These are phyloP conservation scores for Erythrophleum ivorense DNA, from an alignment of 331 rosid species.

Conservation along the genomic window DNA sequence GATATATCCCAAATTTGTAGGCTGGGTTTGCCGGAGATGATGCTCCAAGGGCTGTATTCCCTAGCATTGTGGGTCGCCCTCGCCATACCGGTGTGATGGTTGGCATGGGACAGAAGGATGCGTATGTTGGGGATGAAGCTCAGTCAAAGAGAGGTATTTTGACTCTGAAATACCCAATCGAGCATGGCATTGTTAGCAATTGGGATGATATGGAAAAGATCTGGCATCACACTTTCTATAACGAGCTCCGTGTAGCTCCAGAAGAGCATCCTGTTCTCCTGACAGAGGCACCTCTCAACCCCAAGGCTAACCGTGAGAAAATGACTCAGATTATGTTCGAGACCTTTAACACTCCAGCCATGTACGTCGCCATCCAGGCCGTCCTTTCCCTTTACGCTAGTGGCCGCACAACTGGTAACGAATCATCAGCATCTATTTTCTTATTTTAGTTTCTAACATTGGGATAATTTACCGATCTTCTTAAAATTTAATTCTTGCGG, in stretches of 20 bases:
- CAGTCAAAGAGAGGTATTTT: slow-evolving; percentile 88
- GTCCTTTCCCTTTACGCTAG: slow-evolving; percentile 83
- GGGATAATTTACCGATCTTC: slow-evolving; percentile 11
- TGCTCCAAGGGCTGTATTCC: slow-evolving; percentile 72
- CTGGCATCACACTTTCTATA: slow-evolving; percentile 96
- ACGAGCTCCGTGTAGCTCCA: slow-evolving; percentile 90
- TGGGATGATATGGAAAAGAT: slow-evolving; percentile 99
- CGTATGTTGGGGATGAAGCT: slow-evolving; percentile 91
- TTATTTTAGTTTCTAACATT: not conserved
- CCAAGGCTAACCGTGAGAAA: slow-evolving; percentile 80
- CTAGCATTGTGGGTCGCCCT: slow-evolving; percentile 42
- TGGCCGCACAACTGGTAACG: slow-evolving; percentile 77
- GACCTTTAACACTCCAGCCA: slow-evolving; percentile 79
- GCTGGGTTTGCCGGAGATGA: slow-evolving; percentile 76
- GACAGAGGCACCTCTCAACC: slow-evolving; percentile 79
- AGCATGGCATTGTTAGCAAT: slow-evolving; percentile 85
- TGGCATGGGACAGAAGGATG: slow-evolving; percentile 95
- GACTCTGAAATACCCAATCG: slow-evolving; percentile 92
- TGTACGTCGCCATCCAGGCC: slow-evolving; percentile 81
- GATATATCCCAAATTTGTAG: slow-evolving; percentile 38
- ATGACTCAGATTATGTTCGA: slow-evolving; percentile 83
- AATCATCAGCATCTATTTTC: slow-evolving; percentile 24
- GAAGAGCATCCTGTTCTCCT: slow-evolving; percentile 83
- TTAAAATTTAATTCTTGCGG: not conserved
- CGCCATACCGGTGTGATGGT: slow-evolving; percentile 95